phyloP scores from a whole-genome alignment of 2,329 filamentous ascomycete species.

The Aspergillus ibericus region DNA sequence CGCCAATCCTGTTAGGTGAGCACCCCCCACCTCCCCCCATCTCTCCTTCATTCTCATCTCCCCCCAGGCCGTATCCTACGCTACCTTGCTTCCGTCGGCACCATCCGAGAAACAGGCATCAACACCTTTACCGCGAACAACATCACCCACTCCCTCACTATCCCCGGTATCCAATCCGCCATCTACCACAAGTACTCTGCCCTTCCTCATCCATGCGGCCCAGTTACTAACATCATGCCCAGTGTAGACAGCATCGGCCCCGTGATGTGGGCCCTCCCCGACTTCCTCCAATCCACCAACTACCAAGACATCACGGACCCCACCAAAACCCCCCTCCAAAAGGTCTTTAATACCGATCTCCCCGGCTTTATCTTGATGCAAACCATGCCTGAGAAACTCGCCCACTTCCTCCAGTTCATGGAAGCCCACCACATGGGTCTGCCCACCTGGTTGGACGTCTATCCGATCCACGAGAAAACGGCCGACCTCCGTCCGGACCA shows the following conservation, averaged over 20 bases:
- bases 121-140: constrained; percentile 19
- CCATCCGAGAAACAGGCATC: constrained; percentile 14
- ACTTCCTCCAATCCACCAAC: background rate
- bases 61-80: constrained; percentile 26
- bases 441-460: background rate
- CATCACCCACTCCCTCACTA: constrained; percentile 15
- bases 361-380: constrained; percentile 1
- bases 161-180: background rate
- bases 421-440: background rate
- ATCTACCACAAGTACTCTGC: background rate
- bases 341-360: constrained; percentile 2
- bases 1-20: constrained; percentile 6
- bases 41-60: background rate
- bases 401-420: background rate
- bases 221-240: background rate
- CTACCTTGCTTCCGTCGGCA: constrained; percentile 23
- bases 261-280: background rate
- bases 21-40: background rate
- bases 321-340: constrained; percentile 2
- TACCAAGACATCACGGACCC: constrained; percentile 1
- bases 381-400: background rate
- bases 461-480: background rate
- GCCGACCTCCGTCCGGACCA: background rate
- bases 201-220: background rate
- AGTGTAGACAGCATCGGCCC: constrained; percentile 20